Percentiles rank a stretch among this genome's conserved stretches.
Evolutionary conservation across 2,329 filamentous ascomycete genomes (phyloP).

Genomic region (Mycosphaerella arachidis): DNA sequence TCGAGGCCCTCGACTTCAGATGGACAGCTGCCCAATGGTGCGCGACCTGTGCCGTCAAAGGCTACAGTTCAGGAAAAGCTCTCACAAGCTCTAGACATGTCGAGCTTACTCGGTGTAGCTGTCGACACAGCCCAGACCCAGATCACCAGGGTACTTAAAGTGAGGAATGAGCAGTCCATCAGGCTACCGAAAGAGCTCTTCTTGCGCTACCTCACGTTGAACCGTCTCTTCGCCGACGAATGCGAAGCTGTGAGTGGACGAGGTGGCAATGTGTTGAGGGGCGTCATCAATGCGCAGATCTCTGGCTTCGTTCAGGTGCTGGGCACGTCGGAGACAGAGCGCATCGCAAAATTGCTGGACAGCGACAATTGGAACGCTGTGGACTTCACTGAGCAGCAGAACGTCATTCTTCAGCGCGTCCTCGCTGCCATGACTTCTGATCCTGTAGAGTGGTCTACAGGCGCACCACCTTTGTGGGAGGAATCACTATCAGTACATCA

Average conservation of each 20-base stretch:
- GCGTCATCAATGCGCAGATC: slow-evolving; percentile 75
- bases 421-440: slow-evolving; percentile 68
- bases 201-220: slow-evolving; percentile 76
- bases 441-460: slow-evolving; percentile 61
- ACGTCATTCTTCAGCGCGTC: slow-evolving; percentile 58
- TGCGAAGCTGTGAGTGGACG: slow-evolving; percentile 80
- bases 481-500: slow-evolving; percentile 18
- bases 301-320: slow-evolving; percentile 71
- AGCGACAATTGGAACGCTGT: slow-evolving; percentile 74
- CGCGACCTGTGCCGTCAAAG: slow-evolving; percentile 9
- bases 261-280: slow-evolving; percentile 70
- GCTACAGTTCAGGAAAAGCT: slow-evolving; percentile 61
- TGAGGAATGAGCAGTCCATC: slow-evolving; percentile 68
- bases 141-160: slow-evolving; percentile 70
- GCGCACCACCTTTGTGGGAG: slow-evolving; percentile 49
- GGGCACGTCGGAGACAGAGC: slow-evolving; percentile 68
- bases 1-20: slow-evolving; percentile 44
- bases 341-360: slow-evolving; percentile 71
- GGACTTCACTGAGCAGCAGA: slow-evolving; percentile 65
- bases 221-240: slow-evolving; percentile 78
- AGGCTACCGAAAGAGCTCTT: slow-evolving; percentile 66
- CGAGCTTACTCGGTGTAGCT: slow-evolving; percentile 71
- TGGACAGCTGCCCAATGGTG: slow-evolving; percentile 33
- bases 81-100: slow-evolving; percentile 70
- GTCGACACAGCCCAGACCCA: slow-evolving; percentile 73